Conservation (phyloP, 148 eudicot species). For the Amaranthus palmeri region DNA sequence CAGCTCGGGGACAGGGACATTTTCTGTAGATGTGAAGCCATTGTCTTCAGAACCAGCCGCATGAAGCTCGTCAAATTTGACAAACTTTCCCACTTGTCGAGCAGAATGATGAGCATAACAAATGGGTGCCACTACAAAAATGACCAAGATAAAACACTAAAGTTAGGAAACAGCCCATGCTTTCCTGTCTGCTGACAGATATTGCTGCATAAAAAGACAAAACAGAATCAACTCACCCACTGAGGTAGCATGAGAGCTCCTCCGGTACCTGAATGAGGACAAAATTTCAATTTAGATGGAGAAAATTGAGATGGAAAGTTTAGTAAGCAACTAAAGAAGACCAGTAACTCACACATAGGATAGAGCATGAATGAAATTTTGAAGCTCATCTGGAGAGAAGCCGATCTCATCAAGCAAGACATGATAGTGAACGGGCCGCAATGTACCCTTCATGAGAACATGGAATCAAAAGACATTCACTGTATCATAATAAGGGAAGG, state of each 20-base stretch:
- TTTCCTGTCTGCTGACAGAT: slow-evolving; percentile 12
- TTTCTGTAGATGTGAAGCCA: slow-evolving; percentile 38
- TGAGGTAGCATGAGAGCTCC: slow-evolving; percentile 79
- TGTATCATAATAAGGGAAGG: not conserved
- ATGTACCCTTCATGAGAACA: slow-evolving; percentile 59
- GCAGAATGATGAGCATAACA: slow-evolving; percentile 90
- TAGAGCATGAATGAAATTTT: slow-evolving; percentile 70
- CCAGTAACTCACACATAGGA: slow-evolving; percentile 73
- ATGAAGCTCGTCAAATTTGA: slow-evolving; percentile 46
- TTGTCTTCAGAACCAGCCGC: slow-evolving; percentile 40
- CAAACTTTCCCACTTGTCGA: slow-evolving; percentile 56
- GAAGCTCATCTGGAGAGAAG: slow-evolving; percentile 81
- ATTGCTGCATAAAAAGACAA: slow-evolving; percentile 6
- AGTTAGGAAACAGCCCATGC: slow-evolving; percentile 2
- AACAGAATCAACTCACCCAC: slow-evolving; percentile 46
- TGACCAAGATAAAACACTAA: not conserved
- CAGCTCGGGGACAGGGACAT: slow-evolving; percentile 44
- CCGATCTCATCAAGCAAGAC: slow-evolving; percentile 97
- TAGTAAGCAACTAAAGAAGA: slow-evolving; percentile 1
- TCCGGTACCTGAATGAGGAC: slow-evolving; percentile 56
- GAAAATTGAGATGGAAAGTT: not conserved
- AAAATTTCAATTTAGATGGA: slow-evolving; percentile 12
- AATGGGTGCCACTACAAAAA: slow-evolving; percentile 76
- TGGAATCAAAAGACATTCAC: slow-evolving; percentile 14
- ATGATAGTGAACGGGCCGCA: slow-evolving; percentile 92